A percentile compares a stretch with the other conserved stretches of the same genome.
Evolutionary conservation across 495 filamentous ascomycete species (phyloP).

Genomic region (Friedmanniomyces simplex): DNA sequence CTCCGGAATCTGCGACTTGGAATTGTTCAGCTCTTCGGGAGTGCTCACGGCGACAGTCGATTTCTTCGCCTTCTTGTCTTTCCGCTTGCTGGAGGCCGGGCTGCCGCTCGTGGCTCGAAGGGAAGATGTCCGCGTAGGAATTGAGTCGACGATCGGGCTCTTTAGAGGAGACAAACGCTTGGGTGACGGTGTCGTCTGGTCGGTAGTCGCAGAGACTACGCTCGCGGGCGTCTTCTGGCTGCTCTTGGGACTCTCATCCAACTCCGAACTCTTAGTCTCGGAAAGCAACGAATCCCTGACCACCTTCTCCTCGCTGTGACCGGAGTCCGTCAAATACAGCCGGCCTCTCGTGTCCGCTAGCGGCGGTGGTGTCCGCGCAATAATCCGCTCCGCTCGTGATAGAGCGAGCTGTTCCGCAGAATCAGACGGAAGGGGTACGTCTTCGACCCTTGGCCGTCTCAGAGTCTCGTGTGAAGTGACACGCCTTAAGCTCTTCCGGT

Average conservation of each 20-base stretch:
- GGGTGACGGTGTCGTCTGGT: slow-evolving; percentile 1
- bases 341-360: not conserved
- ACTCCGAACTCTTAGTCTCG: slow-evolving; percentile 2
- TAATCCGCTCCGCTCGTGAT: slow-evolving; percentile 17
- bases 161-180: slow-evolving; percentile 2
- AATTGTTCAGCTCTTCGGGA: not conserved
- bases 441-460: not conserved
- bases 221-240: not conserved
- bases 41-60: slow-evolving; percentile 1
- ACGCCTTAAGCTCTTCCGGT: slow-evolving; percentile 24
- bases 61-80: slow-evolving; percentile 12
- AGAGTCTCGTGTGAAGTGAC: slow-evolving; percentile 29
- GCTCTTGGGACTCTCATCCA: not conserved
- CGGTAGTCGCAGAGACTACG: not conserved
- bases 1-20: slow-evolving; percentile 4
- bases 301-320: slow-evolving; percentile 7
- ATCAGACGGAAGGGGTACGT: not conserved
- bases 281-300: slow-evolving; percentile 6
- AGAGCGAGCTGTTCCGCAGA: not conserved
- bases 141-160: slow-evolving; percentile 16
- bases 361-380: slow-evolving; percentile 9
- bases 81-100: slow-evolving; percentile 3
- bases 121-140: slow-evolving; percentile 17
- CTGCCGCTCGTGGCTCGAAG: slow-evolving; percentile 7
- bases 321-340: slow-evolving; percentile 12